Base-by-base conservation (phyloP, 495 filamentous ascomycete genomes). In the Podospora australis region DNA sequence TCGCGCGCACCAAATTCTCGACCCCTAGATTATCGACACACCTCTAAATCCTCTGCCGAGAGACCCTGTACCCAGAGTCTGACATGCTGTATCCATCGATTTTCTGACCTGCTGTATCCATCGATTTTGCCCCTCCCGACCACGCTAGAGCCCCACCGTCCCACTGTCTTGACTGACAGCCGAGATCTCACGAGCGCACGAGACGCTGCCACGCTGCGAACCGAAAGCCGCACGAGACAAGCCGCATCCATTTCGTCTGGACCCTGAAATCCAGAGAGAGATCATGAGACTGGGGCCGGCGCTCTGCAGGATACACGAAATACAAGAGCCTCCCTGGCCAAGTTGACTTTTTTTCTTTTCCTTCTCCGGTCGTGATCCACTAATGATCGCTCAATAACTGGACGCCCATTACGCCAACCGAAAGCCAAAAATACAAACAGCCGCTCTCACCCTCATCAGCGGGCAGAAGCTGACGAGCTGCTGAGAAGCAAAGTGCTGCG, bases 231-330 rank as follows among this genome's bases (percentile, higher is more conserved):
- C 41, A 26, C 21, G 20, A 34, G 13, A 14, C 8, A 20, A 2
- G 4, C 19, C 5, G 10, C 4, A 36, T 17, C 19, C 24, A 28
- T 13, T 13, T 46, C 34, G 38, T 36, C 23, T 22, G 16, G 21
- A 19, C 21, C 22, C 44, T 36, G 32, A 26, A 28, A 36, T 21
- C 24, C 14, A 38, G 28, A 40, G 44, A 30, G 55, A 60, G 60
- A 64, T 54, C 49, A 62, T 62, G 59, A 62, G 46, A 56, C 42
- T 51, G 43, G 46, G 17, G 19, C 24, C 29, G 20, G 54, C 49
- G 17, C 19, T 19, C 26, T 40, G 46, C 41, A 39, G 43, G 14
- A 57, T 44, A 56, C 46, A 49, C 42, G 46, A 46, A 14, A 41
- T 39, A 30, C 20, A 38, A 10, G 49, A 62, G 46, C 54, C 59